phyloP scores from a whole-genome alignment of 2,329 filamentous ascomycete genomes.

The Grosmannia serpens region DNA sequence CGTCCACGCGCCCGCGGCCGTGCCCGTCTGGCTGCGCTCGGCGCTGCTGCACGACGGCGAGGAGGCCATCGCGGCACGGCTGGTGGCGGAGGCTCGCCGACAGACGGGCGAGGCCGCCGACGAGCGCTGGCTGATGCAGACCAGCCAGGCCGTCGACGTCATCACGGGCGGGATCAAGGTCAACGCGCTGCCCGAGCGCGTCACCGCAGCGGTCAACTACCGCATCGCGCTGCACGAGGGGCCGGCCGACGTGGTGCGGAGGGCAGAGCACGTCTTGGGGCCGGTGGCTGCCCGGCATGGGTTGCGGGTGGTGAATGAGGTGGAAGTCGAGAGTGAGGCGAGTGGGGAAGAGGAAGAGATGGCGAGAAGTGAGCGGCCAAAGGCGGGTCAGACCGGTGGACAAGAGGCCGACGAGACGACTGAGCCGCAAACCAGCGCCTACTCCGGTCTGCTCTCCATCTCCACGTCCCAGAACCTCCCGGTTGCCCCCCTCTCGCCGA shows the following conservation, averaged over 20 bases:
- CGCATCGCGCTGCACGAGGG: slow-evolving; percentile 44
- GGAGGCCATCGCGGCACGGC: background rate
- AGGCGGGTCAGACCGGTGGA: too few relatives aligned
- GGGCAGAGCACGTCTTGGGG: slow-evolving; percentile 35
- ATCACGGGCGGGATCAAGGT: slow-evolving; percentile 53
- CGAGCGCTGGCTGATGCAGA: slow-evolving; percentile 43
- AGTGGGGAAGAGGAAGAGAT: too few relatives aligned
- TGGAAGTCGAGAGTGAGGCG: slow-evolving; percentile 12
- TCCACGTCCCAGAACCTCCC: slow-evolving; percentile 19
- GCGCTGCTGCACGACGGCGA: slow-evolving; percentile 18
- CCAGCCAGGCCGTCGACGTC: slow-evolving; percentile 47
- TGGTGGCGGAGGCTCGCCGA: slow-evolving; percentile 30
- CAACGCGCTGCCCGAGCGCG: slow-evolving; percentile 54
- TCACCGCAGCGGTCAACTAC: slow-evolving; percentile 45
- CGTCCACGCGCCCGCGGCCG: slow-evolving; percentile 28
- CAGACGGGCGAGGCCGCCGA: slow-evolving; percentile 24
- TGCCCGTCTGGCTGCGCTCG: slow-evolving; percentile 27
- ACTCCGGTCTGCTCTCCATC: slow-evolving; percentile 26
- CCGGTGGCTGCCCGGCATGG: slow-evolving; percentile 42
- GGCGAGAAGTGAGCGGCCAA: slow-evolving; percentile 2
- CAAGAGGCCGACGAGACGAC: too few relatives aligned
- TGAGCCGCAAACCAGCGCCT: slow-evolving; percentile 19
- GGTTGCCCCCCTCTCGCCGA: slow-evolving; percentile 25
- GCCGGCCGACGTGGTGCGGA: slow-evolving; percentile 35
- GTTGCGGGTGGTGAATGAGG: slow-evolving; percentile 41